These are phyloP conservation scores for Hygrophoropsis aurantiaca DNA, from an alignment of 768 basidiomycete genomes.

Conservation along the genomic window DNA sequence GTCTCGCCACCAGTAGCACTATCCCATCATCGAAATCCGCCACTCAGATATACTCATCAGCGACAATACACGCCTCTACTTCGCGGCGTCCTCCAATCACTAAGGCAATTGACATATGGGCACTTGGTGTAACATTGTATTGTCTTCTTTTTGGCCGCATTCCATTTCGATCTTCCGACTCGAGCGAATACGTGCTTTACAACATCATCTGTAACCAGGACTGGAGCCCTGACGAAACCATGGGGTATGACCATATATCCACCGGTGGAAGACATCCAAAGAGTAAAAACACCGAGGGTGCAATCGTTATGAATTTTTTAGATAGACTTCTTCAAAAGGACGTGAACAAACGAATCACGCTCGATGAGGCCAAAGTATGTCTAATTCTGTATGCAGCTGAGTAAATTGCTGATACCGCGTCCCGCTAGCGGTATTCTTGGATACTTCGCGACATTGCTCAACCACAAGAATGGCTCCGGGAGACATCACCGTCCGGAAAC, in stretches of 20 bases:
- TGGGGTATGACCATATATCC: constrained; percentile 69
- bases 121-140: constrained; percentile 93
- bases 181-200: constrained; percentile 76
- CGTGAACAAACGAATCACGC: constrained; percentile 65
- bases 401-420: neutral
- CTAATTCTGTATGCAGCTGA: constrained; percentile 7
- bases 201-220: constrained; percentile 74
- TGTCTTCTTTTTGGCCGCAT: constrained; percentile 87
- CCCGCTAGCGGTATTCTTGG: constrained; percentile 57
- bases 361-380: constrained; percentile 80
- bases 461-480: constrained; percentile 67
- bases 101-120: constrained; percentile 97
- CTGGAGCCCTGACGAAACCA: constrained; percentile 63
- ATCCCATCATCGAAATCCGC: constrained; percentile 27
- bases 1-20: constrained; percentile 29
- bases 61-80: constrained; percentile 26
- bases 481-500: constrained; percentile 51
- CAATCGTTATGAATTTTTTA: constrained; percentile 69
- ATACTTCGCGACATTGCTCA: constrained; percentile 66
- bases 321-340: constrained; percentile 82
- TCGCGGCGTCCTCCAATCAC: constrained; percentile 60
- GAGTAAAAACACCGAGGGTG: constrained; percentile 49
- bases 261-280: constrained; percentile 62
- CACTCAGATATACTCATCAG: constrained; percentile 28
- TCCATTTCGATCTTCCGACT: constrained; percentile 65